Percentiles rank a stretch among this genome's conserved stretches.
Evolutionary conservation across 2,329 filamentous ascomycete genomes (phyloP).

Genomic region (Xylaria digitata): DNA sequence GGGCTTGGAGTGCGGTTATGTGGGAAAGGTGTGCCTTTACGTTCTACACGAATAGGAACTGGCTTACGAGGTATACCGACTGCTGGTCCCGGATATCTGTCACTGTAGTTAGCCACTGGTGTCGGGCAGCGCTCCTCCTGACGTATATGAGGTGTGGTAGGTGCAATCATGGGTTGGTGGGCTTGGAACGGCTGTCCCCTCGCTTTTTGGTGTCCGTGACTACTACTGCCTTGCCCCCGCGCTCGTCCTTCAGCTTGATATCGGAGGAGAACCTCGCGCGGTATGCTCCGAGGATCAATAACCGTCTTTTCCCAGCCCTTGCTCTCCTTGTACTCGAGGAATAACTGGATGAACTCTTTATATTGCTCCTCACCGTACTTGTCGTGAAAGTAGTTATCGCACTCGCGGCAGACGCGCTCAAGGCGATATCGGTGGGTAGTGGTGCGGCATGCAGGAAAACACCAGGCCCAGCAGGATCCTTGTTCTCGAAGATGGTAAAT

Average conservation of each 20-base stretch:
- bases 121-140: not conserved
- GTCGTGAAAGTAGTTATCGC: constrained; percentile 36
- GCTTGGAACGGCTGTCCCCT: constrained; percentile 10
- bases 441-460: constrained; percentile 37
- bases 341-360: constrained; percentile 37
- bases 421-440: not conserved
- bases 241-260: not conserved
- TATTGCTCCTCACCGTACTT: constrained; percentile 35
- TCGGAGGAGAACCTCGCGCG: constrained; percentile 36
- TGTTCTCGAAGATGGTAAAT: constrained; percentile 35
- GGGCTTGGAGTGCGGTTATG: not conserved
- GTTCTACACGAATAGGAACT: not conserved
- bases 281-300: constrained; percentile 40
- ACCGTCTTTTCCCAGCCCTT: constrained; percentile 33
- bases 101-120: not conserved
- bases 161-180: constrained; percentile 14
- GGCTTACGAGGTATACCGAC: not conserved
- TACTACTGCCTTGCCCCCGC: not conserved
- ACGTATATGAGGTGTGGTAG: not conserved
- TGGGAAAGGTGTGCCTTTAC: not conserved
- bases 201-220: no score
- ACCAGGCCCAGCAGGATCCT: constrained; percentile 28
- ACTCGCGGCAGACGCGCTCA: constrained; percentile 38
- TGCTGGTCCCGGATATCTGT: not conserved
- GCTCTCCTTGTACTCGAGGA: constrained; percentile 44